Percentiles rank a stretch among this genome's conserved stretches.
Conservation (phyloP, 2,329 filamentous ascomycete species). For the Orbilia javanica region DNA sequence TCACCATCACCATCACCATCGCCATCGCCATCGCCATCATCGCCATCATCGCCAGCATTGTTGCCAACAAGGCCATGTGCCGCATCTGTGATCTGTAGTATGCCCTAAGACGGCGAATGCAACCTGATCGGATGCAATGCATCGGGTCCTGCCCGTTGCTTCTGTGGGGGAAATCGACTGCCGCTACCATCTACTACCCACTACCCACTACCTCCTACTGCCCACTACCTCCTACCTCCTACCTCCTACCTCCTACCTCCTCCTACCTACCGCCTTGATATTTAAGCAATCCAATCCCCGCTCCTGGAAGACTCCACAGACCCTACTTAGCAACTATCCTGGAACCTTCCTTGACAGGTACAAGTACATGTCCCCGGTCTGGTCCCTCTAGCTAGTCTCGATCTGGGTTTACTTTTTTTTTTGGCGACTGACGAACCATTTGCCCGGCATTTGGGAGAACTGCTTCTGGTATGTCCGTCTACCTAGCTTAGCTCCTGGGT, state of each 20-base stretch:
- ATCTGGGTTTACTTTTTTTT: neutral
- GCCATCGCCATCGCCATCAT: too few species aligned
- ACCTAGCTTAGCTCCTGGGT: too few species aligned
- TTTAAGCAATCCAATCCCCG: neutral
- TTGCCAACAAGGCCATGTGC: neutral
- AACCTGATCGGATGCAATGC: neutral
- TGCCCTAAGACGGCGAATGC: neutral
- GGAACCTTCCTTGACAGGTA: too few species aligned
- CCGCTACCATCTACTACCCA: too few species aligned
- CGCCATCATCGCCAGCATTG: too few species aligned
- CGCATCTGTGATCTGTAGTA: neutral
- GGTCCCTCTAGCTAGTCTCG: neutral
- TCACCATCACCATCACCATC: too few species aligned
- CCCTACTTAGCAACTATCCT: too few species aligned
- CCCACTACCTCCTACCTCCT: neutral
- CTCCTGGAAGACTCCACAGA: neutral
- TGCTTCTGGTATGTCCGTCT: neutral
- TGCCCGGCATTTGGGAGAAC: neutral
- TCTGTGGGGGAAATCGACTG: neutral
- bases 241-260: neutral
- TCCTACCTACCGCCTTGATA: neutral
- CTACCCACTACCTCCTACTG: neutral
- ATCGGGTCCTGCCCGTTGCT: neutral
- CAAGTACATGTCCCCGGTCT: too few species aligned
- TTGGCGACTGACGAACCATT: neutral